Evolutionary conservation across 1,139 yeast genomes (phyloP).

Genomic region (Taphrina flavorubra): DNA sequence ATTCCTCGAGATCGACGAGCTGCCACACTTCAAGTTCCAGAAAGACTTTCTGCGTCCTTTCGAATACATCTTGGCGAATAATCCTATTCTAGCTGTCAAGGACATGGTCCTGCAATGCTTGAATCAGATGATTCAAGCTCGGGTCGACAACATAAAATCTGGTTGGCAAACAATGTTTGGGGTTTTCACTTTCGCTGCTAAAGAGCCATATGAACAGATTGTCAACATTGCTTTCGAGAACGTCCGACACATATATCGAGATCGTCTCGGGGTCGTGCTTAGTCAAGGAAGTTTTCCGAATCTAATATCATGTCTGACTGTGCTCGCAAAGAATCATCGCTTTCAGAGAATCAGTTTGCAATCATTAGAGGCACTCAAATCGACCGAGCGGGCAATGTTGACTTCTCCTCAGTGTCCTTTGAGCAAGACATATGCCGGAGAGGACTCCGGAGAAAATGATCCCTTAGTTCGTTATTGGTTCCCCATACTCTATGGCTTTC

Average conservation of each 20-base stretch:
- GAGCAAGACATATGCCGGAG: conserved; percentile 46
- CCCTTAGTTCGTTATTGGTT: conserved; percentile 65
- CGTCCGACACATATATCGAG: conserved; percentile 62
- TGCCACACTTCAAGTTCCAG: conserved; percentile 94
- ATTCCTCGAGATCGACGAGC: conserved; percentile 89
- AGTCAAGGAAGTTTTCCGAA: conserved; percentile 77
- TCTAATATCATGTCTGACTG: conserved; percentile 76
- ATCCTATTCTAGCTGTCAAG: conserved; percentile 71
- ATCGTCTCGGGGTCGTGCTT: conserved; percentile 67
- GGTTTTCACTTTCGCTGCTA: conserved; percentile 71
- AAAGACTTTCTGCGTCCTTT: conserved; percentile 92
- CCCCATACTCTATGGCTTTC: conserved; percentile 83
- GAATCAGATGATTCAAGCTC: conserved; percentile 80
- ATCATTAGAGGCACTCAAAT: conserved; percentile 75
- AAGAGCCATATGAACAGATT: conserved; percentile 53
- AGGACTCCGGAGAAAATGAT: conserved; percentile 51
- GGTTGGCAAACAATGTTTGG: conserved; percentile 94
- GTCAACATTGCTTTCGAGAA: conserved; percentile 42
- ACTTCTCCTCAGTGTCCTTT: conserved; percentile 43
- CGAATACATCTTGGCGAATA: conserved; percentile 74
- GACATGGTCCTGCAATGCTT: conserved; percentile 88
- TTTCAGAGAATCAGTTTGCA: conserved; percentile 82
- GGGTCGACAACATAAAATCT: conserved; percentile 76
- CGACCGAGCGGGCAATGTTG: conserved; percentile 63
- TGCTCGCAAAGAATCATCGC: conserved; percentile 79